Evolutionary conservation across 192 early-diverging fungal species (phyloP), one percentile per base, ranked within the genome.

Genomic region (Glomus cerebriforme): DNA sequence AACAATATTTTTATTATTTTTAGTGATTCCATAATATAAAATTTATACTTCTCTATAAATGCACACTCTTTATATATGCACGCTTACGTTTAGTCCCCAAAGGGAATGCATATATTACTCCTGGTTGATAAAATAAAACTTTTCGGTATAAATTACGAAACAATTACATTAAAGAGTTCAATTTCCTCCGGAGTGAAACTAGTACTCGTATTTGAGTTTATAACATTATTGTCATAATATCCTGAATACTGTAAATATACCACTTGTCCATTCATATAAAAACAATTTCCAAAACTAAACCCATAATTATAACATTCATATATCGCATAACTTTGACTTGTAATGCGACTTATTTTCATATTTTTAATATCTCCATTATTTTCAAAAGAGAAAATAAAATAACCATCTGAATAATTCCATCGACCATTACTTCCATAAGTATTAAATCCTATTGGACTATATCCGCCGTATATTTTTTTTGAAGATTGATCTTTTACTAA

Each of bases 401-500:
- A 19, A 34, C 37, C 66, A 1, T 2, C 7, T 34, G 67, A 6
- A 22, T 27, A 15, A 19, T 35, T 19, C 27, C 67, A 69, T 8
- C 67, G 12, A 54, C 15, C 15, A 49, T 17, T 24, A 8, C 6
- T 17, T 68, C 8, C 2, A 29, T 43, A 34, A 17, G 1, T 12
- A 17, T 8, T 35, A 29, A n/a, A 68, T 22, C 67, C 72, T n/a
- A 73, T 17, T 29, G 72, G 72, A 29, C 43, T 54, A 73, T 59
- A 59, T 12, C 72, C 49, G 6, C 72, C 49, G 26, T 45, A 45
- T 49, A 73, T 32, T 59, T 47, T 35, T n/a, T 43, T 43, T n/a
- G 10, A 24, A 26, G 49, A 27, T 7, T 49, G 24, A 45, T n/a
- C 24, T 29, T 27, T 24, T 17, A 45, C n/a, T 26, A 73, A 17